Conservation (phyloP, 495 filamentous ascomycete genomes). For the Daldinia bambusicola region DNA sequence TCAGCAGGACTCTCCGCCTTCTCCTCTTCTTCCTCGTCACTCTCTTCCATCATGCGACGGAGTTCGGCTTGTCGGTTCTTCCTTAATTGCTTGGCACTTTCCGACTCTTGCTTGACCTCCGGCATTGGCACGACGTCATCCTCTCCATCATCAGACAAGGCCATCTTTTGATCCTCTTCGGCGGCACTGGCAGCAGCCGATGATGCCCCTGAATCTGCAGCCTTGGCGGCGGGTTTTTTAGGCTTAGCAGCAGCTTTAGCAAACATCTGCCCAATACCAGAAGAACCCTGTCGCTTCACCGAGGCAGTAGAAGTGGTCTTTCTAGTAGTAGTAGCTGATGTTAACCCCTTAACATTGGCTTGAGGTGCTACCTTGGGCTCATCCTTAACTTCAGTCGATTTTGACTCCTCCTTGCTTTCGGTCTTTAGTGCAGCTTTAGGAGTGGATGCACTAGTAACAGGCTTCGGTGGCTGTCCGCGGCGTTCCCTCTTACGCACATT, state of each 20-base stretch:
- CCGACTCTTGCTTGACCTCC: slow-evolving; percentile 50
- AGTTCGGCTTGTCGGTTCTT: slow-evolving; percentile 79
- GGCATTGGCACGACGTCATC: slow-evolving; percentile 67
- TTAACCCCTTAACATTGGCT: slow-evolving; percentile 42
- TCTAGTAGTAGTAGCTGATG: slow-evolving; percentile 50
- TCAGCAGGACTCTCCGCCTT: slow-evolving; percentile 39
- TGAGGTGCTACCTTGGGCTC: slow-evolving; percentile 47
- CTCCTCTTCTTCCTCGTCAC: slow-evolving; percentile 62
- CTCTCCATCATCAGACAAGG: slow-evolving; percentile 78
- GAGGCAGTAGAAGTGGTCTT: slow-evolving; percentile 54
- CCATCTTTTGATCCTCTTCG: slow-evolving; percentile 66
- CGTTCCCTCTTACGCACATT: slow-evolving; percentile 55
- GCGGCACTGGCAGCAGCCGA: slow-evolving; percentile 49
- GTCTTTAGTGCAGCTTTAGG: slow-evolving; percentile 38
- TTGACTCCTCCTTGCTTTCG: slow-evolving; percentile 36
- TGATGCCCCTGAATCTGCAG: slow-evolving; percentile 54
- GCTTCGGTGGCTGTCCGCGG: slow-evolving; percentile 38
- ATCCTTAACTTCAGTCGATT: slow-evolving; percentile 48
- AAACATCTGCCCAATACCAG: slow-evolving; percentile 82
- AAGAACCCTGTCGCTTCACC: slow-evolving; percentile 66
- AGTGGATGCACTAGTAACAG: slow-evolving; percentile 27
- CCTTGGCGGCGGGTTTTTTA: slow-evolving; percentile 58
- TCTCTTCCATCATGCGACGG: slow-evolving; percentile 88
- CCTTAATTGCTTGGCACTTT: slow-evolving; percentile 63
- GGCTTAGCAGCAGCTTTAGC: slow-evolving; percentile 77